Base-by-base conservation (phyloP, 2,329 filamentous ascomycete genomes). In the Davidsoniella eucalypti region DNA sequence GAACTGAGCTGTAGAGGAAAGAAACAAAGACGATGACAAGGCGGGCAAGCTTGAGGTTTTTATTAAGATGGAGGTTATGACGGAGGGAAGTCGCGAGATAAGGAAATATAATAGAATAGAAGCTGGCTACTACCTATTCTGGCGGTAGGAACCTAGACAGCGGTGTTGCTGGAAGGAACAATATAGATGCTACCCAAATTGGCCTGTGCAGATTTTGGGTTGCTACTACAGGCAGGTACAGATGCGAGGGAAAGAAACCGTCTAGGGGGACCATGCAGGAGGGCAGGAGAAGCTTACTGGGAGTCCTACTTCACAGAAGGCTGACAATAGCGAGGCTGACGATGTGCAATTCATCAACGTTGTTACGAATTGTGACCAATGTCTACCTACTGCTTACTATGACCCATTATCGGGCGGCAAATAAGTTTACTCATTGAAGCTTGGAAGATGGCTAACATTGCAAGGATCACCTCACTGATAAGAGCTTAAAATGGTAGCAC, bases 181-280 rank as follows among this genome's bases (percentile, higher is more conserved):
- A 45, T 50, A 46, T 42, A 45, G 33, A 29, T 17, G 23, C 41
- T 12, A 33, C 36, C 29, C 18, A 5, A 26, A 29, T 16, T 50
- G 25, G 47, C 29, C 47, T 39, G 47, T 49, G 47, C 47, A 33
- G 14, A 18, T 18, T 45, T 33, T 48, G 14, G 45, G n/a, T 36
- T 36, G 39, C 21, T 25, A 25, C 16, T n/a, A 21, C 16, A 40
- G 18, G 36, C 23, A 33, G 37, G 47, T 26, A 29, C n/a, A 18
- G 14, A 29, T 42, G 37, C 6, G 23, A 39, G 47, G 21, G 4
- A 10, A 43, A 6, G 17, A 41, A 16, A 14, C 23, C 14, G 17
- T 50, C 16, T 21, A 26, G 18, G 21, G 33, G 9, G 39, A 9
- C 4, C 6, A 50, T 50, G 47, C 47, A 50, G 47, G 47, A 50